Evolutionary conservation across 169 alveolate species (phyloP), one percentile per base, ranked within the genome.

Genomic region (Miamiensis avidus): DNA sequence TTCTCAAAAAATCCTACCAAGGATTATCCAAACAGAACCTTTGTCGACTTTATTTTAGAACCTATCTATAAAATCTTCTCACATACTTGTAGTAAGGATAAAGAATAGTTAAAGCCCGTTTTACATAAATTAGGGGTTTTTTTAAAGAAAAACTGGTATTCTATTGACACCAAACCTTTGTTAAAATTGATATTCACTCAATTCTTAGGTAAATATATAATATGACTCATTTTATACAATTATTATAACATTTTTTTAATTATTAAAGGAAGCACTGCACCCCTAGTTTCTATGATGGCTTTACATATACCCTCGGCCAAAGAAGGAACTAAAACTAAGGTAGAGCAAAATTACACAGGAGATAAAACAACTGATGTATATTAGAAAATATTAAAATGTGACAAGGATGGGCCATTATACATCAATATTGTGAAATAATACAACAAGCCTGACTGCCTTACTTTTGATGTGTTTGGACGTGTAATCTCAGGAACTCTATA

Each of bases 41-140:
- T 99, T 92, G 99, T 99, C 16, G 98, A 97, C 85, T 99, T 99
- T 92, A 94, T 99, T 65, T 89, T 99, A 82, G 99, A 98, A 84
- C 99, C 99, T 15, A 93, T 99, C 83, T 99, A 99, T 94, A 99
- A 99, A 93, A 86, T 99, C 49, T 92, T 99, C 75, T 97, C 99
- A 0, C 98, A 96, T 92, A 95, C 98, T 30, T 95, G 98, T 34
- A 97, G 99, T 69, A 99, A 99, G 90, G 99, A 99, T 87, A 97
- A 96, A 88, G 99, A 96, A 31, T 95, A 95, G 65, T 94, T 99
- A 69, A 94, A 96, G 78, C 98, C 97, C 0, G 93, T 99, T 78
- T 93, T 94, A 87, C 82, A 82, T 29, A 88, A 89, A 90, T 78
- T 96, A 49, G 97, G 97, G n/a, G 88, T 97, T 20, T 93, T 87